Evolutionary conservation across 2,329 filamentous ascomycete species (phyloP).

Genomic region (Dactylellina drechsleri): DNA sequence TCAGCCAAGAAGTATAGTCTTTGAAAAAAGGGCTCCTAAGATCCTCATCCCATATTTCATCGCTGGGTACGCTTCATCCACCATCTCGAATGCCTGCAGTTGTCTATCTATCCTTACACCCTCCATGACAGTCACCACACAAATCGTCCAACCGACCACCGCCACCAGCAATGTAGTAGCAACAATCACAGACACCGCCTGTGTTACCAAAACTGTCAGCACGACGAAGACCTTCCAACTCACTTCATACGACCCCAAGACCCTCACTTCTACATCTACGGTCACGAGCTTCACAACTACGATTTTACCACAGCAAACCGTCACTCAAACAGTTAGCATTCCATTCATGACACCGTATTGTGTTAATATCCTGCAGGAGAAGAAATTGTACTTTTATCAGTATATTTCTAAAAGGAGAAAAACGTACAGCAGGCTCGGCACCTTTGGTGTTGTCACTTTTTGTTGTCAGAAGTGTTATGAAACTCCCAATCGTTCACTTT

Average conservation of each 20-base stretch:
- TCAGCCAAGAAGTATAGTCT: too few species aligned
- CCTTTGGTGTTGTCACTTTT: too few species aligned
- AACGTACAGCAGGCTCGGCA: too few species aligned
- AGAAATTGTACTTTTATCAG: slow-evolving; percentile 12
- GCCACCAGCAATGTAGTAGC: not conserved
- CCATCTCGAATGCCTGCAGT: too few species aligned
- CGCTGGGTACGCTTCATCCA: too few species aligned
- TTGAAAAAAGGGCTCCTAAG: too few species aligned
- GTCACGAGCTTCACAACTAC: slow-evolving; percentile 7
- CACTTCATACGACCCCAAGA: slow-evolving; percentile 21
- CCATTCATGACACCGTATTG: slow-evolving; percentile 43
- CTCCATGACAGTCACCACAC: not conserved
- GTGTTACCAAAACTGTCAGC: slow-evolving; percentile 16
- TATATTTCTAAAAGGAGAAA: too few species aligned
- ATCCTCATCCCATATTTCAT: too few species aligned
- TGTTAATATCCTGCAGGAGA: slow-evolving; percentile 33
- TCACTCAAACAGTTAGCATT: slow-evolving; percentile 5
- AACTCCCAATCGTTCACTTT: too few species aligned
- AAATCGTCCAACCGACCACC: slow-evolving; percentile 11
- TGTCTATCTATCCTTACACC: slow-evolving; percentile 2
- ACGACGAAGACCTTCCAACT: slow-evolving; percentile 6
- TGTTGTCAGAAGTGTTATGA: too few species aligned
- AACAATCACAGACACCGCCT: slow-evolving; percentile 20
- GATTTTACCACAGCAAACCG: not conserved
- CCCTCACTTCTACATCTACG: slow-evolving; percentile 5